phyloP scores from a whole-genome alignment of 2,329 filamentous ascomycete genomes.

The Acarospora socialis region DNA sequence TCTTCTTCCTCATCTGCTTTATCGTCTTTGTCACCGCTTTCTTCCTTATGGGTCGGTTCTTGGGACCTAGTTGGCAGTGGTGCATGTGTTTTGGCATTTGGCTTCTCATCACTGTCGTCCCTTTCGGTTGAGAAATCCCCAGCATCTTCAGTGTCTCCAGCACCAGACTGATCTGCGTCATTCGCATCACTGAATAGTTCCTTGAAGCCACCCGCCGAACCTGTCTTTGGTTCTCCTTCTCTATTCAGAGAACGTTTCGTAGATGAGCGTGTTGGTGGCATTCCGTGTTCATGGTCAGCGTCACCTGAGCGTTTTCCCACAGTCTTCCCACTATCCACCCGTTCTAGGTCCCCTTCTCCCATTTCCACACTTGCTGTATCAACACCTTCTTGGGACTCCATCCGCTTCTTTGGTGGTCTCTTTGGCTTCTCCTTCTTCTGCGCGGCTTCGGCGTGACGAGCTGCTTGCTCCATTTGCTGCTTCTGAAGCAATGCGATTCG shows the following conservation, averaged over 20 bases:
- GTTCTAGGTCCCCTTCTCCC: constrained; percentile 19
- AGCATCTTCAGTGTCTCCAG: constrained; percentile 49
- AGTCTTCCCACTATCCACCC: constrained; percentile 21
- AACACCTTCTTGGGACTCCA: constrained; percentile 28
- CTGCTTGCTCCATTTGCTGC: constrained; percentile 81
- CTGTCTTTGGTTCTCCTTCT: constrained; percentile 21
- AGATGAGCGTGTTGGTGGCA: constrained; percentile 11
- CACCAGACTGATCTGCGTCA: constrained; percentile 51
- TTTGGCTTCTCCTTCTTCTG: constrained; percentile 83
- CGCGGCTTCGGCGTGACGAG: constrained; percentile 61
- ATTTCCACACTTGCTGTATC: constrained; percentile 5
- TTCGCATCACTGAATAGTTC: constrained; percentile 47
- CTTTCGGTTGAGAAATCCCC: constrained; percentile 51
- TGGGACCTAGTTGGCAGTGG: constrained; percentile 5
- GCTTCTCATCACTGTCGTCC: constrained; percentile 57
- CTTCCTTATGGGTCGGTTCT: constrained; percentile 19
- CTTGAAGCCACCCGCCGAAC: constrained; percentile 28
- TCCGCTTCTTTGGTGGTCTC: constrained; percentile 53
- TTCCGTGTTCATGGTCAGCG: constrained; percentile 14
- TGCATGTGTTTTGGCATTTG: constrained; percentile 14
- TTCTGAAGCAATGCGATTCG: constrained; percentile 87
- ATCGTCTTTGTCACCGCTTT: constrained; percentile 31
- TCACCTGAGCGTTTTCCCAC: constrained; percentile 25
- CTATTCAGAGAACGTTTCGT: constrained; percentile 18
- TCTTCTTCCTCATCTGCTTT: constrained; percentile 33